These are phyloP conservation scores for Ceratobasidium sp. DNA, from an alignment of 1,284 basidiomycete genomes.

Conservation along the genomic window DNA sequence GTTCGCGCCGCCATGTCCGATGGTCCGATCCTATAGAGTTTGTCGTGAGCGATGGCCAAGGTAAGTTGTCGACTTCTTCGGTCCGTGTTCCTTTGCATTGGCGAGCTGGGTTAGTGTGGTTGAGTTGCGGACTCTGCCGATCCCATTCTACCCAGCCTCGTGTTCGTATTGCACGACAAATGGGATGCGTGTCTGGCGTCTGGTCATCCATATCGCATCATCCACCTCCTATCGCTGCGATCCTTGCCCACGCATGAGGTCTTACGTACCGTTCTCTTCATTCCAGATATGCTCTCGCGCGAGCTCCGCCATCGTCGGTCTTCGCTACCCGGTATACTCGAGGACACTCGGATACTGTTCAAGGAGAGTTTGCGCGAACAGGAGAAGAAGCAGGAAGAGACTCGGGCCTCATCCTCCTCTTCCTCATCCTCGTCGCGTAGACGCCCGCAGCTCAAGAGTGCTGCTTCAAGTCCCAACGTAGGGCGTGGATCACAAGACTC, in stretches of 20 bases:
- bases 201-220: slow-evolving; percentile 23
- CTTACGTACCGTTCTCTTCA: neutral
- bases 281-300: slow-evolving; percentile 24
- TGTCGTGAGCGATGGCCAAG: slow-evolving; percentile 31
- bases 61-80: slow-evolving; percentile 4
- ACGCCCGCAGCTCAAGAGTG: slow-evolving; percentile 15
- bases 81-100: slow-evolving; percentile 3
- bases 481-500: slow-evolving; percentile 9
- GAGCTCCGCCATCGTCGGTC: slow-evolving; percentile 30
- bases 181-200: slow-evolving; percentile 3
- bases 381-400: neutral
- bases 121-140: slow-evolving; percentile 9
- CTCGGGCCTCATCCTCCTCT: neutral
- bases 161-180: slow-evolving; percentile 6
- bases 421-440: slow-evolving; percentile 25
- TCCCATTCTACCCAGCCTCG: slow-evolving; percentile 14
- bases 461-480: slow-evolving; percentile 16
- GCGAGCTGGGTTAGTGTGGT: neutral
- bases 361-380: slow-evolving; percentile 31
- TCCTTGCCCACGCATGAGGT: neutral
- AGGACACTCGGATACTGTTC: slow-evolving; percentile 8
- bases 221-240: slow-evolving; percentile 26
- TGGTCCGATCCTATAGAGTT: slow-evolving; percentile 31
- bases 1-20: slow-evolving; percentile 19
- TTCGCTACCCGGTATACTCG: slow-evolving; percentile 19